Evolutionary conservation across 129 eudicot genomes (phyloP), one percentile per base, ranked within the genome.

Genomic region (Ambrosia trifida): DNA sequence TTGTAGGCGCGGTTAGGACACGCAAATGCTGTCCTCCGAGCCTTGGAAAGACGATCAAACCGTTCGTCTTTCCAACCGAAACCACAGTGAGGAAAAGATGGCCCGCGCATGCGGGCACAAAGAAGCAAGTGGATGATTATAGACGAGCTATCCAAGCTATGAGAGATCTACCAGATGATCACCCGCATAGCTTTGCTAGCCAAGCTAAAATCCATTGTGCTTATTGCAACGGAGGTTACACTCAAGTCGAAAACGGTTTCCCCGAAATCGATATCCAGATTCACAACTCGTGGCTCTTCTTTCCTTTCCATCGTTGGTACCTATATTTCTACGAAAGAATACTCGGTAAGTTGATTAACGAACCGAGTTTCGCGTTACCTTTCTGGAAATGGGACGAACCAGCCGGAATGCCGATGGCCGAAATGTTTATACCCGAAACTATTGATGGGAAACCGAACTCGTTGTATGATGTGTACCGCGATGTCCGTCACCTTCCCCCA

Each of bases 151-250:
- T 80, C 7, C 13, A 67, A 3, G 70, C 69, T 0, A 84, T 84
- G 83, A 69, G 62, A 8, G 73, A 69, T 1, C 77, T 83, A 0
- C 88, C 88, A 0, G 40, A 49, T 0, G 77, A 73, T 2, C 78
- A 83, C 52, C 88, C 82, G 0, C 88, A 61, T 8, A 83, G 73
- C 20, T 83, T 83, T 52, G 12, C 11, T 3, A 82, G 69, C 44
- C 85, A 83, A 73, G 85, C 88, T 12, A 76, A 73, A 7, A 65
- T 83, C 31, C 88, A 83, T 57, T 80, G 88, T 8, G 85, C 88
- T 18, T 83, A 83, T 9, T 83, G 85, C 16, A 54, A 80, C 20
- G 76, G 80, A 3, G 68, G 61, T 19, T 80, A 83, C 46, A 43
- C 36, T 3, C 79, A 80, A 61, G 47, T 63, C 3, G 52, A 13